Percentiles rank a stretch among this genome's conserved stretches.
phyloP scores from a whole-genome alignment of 2,329 filamentous ascomycete species.

The Fusarium redolens region DNA sequence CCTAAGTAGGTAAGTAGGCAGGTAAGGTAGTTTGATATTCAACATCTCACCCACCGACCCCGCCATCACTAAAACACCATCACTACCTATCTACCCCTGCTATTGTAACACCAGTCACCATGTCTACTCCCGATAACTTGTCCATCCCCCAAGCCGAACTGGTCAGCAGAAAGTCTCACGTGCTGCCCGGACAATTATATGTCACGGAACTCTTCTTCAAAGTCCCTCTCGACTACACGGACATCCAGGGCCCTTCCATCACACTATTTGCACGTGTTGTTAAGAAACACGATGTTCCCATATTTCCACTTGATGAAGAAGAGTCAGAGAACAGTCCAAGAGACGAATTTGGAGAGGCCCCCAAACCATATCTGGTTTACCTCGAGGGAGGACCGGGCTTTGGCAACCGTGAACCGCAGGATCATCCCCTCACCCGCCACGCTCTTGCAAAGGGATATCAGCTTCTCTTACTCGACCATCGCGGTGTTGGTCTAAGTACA shows the following conservation, averaged over 20 bases:
- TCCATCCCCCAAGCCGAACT: conserved; percentile 53
- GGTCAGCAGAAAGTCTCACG: conserved; percentile 56
- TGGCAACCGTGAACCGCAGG: conserved; percentile 79
- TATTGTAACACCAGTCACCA: conserved; percentile 3
- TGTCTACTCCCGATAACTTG: conserved; percentile 28
- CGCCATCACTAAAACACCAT: conserved; percentile 23
- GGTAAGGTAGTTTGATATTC: not conserved
- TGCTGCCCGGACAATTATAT: conserved; percentile 72
- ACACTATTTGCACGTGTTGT: conserved; percentile 83
- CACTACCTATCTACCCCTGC: conserved; percentile 1
- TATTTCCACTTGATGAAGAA: conserved; percentile 58
- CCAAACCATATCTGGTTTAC: conserved; percentile 74
- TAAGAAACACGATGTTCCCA: conserved; percentile 71
- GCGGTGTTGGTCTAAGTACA: conserved; percentile 87
- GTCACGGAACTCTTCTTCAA: conserved; percentile 88
- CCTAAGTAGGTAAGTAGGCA: not conserved
- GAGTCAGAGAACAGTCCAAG: conserved; percentile 11
- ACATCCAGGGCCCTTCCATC: conserved; percentile 70
- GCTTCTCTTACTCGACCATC: conserved; percentile 87
- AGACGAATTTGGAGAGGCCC: conserved; percentile 40
- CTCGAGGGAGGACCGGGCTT: conserved; percentile 89
- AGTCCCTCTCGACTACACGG: conserved; percentile 82
- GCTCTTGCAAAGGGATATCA: conserved; percentile 86
- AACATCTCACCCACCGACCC: conserved; percentile 19
- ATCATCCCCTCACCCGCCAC: conserved; percentile 75